These are phyloP conservation scores for Davidsoniella eucalypti DNA, from an alignment of 2,329 filamentous ascomycete genomes.

Conservation along the genomic window DNA sequence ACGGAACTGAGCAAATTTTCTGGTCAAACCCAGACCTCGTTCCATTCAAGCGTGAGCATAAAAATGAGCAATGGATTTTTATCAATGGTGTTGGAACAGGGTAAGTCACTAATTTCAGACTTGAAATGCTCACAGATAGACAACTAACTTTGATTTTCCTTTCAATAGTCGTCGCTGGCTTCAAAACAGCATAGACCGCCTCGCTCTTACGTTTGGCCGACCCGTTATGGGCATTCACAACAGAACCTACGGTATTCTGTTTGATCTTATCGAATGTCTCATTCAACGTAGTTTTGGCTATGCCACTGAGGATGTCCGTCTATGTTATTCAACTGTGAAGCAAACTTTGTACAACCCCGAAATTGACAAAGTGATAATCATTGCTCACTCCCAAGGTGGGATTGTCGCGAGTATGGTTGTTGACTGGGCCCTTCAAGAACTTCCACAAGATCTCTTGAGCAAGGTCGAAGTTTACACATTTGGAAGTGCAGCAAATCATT, in stretches of 20 bases:
- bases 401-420: conserved; percentile 58
- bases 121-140: background rate
- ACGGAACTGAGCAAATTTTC: conserved; percentile 33
- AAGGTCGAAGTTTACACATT: conserved; percentile 69
- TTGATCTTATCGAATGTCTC: conserved; percentile 62
- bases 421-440: conserved; percentile 60
- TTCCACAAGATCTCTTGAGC: conserved; percentile 45
- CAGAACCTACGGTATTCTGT: conserved; percentile 54
- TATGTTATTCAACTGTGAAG: conserved; percentile 46
- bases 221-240: conserved; percentile 62
- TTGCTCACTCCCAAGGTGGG: conserved; percentile 63
- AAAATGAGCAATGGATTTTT: conserved; percentile 62
- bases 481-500: conserved; percentile 63
- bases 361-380: conserved; percentile 53
- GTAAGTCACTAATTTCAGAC: conserved; percentile 23
- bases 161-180: conserved; percentile 43
- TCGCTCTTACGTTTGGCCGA: conserved; percentile 56
- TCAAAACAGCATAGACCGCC: conserved; percentile 51
- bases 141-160: conserved; percentile 11
- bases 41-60: conserved; percentile 30
- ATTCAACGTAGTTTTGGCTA: conserved; percentile 61
- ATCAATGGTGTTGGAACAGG: conserved; percentile 54
- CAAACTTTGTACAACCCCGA: conserved; percentile 42
- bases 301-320: conserved; percentile 49
- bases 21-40: conserved; percentile 37